Base-by-base conservation (phyloP, 148 eudicot genomes). In the Rhododendron ferrugineum region DNA sequence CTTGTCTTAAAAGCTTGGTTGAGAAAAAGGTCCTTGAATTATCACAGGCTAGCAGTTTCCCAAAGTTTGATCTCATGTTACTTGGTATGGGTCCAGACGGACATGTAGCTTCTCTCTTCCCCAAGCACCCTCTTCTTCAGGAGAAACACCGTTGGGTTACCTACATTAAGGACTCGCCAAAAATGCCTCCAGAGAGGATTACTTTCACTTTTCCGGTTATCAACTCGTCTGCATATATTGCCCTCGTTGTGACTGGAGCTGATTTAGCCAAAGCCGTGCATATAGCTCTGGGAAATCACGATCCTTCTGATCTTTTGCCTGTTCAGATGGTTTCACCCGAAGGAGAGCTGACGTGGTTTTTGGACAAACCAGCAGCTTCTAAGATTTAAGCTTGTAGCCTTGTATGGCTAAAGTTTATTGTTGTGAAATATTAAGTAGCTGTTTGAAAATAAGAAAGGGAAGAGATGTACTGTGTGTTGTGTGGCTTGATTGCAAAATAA, bases 61-160 rank as follows among this genome's bases (percentile, higher is more conserved):
- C 96, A 14, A 91, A 92, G 81, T 92, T 93, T 40, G 95, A 93
- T 80, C 89, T 87, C 78, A 93, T 92, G 88, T 88, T 93, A 28
- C 86, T 93, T 62, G 96, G 96, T 5, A 91, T 93, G 92, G 95
- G 95, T 15, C 93, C 92, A 8, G 91, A 93, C 40, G 95, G 95
- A 52, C 95, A 93, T 75, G 87, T 92, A 2, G 96, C 93, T 4
- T 93, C 96, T 44, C 86, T 92, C 16, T 93, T 92, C 60, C 96
- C 94, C 0, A 87, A 90, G 40, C 94, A 91, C 56, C 92, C 92
- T 42, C 90, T 87, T 14, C 49, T 91, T 11, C 76, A 91, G 20
- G 93, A 92, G 76, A 88, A 88, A 5, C 64, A 89, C 78, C 86
- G 88, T 85, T 93, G 94, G 94, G 93, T 92, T 2, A 89, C 93